A percentile compares a stretch with the other conserved stretches of the same genome.
Conservation (phyloP, 1,139 yeast genomes). For the Saccharomyces hybrid region DNA sequence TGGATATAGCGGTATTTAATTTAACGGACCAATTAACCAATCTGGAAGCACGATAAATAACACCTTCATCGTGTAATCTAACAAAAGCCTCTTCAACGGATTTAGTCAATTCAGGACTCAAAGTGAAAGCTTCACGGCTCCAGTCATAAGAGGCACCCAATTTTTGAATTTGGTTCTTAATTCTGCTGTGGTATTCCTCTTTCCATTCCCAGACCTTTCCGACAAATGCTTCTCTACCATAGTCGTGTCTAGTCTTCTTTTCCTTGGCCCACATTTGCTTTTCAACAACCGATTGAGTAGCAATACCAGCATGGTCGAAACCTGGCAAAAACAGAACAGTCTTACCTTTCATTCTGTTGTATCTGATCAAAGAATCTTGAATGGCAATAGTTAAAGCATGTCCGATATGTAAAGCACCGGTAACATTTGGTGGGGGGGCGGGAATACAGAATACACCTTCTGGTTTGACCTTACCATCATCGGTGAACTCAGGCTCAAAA, state of each 20-base stretch:
- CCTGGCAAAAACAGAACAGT: conserved; percentile 93
- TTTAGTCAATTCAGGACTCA: conserved; percentile 67
- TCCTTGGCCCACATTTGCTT: conserved; percentile 89
- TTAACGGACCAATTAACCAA: conserved; percentile 96
- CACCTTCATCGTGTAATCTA: conserved; percentile 86
- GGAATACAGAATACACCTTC: conserved; percentile 87
- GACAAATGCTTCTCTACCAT: conserved; percentile 84
- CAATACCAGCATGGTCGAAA: conserved; percentile 98
- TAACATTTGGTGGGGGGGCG: conserved; percentile 98
- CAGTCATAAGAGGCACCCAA: conserved; percentile 97
- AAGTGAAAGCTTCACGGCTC: conserved; percentile 88
- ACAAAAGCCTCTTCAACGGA: conserved; percentile 92
- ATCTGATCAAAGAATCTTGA: conserved; percentile 89
- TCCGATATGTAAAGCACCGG: conserved; percentile 98
- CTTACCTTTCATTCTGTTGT: conserved; percentile 94
- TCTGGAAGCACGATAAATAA: conserved; percentile 88
- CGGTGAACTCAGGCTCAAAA: conserved; percentile 79
- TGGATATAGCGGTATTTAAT: conserved; percentile 89
- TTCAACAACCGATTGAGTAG: conserved; percentile 97
- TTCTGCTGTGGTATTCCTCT: conserved; percentile 81
- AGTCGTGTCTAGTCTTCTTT: conserved; percentile 87
- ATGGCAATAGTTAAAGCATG: conserved; percentile 94
- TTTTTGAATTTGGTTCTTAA: conserved; percentile 73
- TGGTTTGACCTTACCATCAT: conserved; percentile 66
- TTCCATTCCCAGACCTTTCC: conserved; percentile 98